A percentile compares a stretch with the other conserved stretches of the same genome.
Conservation (phyloP, 768 basidiomycete species). For the Russula sp. region DNA sequence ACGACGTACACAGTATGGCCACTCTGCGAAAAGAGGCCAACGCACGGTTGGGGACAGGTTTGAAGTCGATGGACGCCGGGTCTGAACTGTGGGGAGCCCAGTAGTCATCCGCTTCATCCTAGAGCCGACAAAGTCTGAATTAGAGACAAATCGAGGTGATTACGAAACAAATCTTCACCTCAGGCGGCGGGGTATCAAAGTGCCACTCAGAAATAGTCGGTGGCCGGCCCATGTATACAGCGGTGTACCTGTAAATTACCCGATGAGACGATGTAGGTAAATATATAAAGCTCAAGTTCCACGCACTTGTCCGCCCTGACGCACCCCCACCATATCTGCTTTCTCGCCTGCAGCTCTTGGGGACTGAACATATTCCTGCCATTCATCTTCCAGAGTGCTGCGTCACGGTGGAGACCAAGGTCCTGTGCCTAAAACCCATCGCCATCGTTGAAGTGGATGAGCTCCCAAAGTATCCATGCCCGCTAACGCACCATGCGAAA, state of each 20-base stretch:
- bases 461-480: not conserved
- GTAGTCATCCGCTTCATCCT: constrained; percentile 53
- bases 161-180: constrained; percentile 28
- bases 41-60: constrained; percentile 41
- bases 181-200: constrained; percentile 61
- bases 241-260: constrained; percentile 47
- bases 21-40: constrained; percentile 53
- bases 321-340: constrained; percentile 79
- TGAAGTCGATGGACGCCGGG: constrained; percentile 38
- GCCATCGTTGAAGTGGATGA: constrained; percentile 11
- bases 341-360: constrained; percentile 62
- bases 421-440: constrained; percentile 55
- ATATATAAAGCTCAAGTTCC: constrained; percentile 7
- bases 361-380: constrained; percentile 53
- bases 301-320: constrained; percentile 62
- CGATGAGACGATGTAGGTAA: constrained; percentile 5
- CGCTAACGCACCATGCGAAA: constrained; percentile 55
- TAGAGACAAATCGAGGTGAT: not conserved
- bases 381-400: constrained; percentile 65
- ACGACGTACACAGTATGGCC: constrained; percentile 50
- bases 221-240: constrained; percentile 73
- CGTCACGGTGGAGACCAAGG: constrained; percentile 73
- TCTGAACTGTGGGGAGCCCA: constrained; percentile 45
- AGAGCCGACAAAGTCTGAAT: constrained; percentile 1
- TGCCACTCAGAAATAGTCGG: constrained; percentile 62